Base-by-base conservation (phyloP, 768 basidiomycete genomes). In the Termitomyces sp. region DNA sequence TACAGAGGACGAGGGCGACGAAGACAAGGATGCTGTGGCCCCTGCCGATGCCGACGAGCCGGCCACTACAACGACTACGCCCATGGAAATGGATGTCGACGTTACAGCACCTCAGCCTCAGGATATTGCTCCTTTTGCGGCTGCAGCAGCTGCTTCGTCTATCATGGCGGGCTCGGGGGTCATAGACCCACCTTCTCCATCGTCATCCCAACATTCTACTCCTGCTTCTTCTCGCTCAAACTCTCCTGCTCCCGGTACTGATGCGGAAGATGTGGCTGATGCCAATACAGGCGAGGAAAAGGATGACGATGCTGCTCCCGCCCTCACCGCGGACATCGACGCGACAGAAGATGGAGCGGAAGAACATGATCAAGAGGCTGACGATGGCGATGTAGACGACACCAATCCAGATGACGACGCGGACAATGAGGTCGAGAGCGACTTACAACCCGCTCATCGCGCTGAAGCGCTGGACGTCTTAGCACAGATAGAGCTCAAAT, bases 401-500 rank as follows among this genome's bases (percentile, higher is more conserved):
- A 62, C 58, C 7, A 73, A 68, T 16, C 64, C 65, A 20, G 81
- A 80, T 40, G 70, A 74, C 38, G 80, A 83, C 47, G 67, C 68
- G 2, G 77, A 78, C 54, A 65, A 73, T 56, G 81, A 82, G 57
- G 68, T 78, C 8, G 87, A 88, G 55, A 76, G 79, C 11, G 92
- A 94, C 60, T 72, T 91, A 54, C 89, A 91, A 59, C 88, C 88
- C 46, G 88, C 87, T 0, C 89, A 92, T 68, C 80, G 92, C 22
- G 87, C 86, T 3, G 94, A 96, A 65, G 94, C 94, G 0, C 79
- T 98, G 57, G 93, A 94, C 58, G 87, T 88, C 0, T 75, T 98
- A 7, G 88, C 95, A 3, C 81, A 78, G 46, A 95, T 99, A 63
- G 96, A 99, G 67, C 84, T 98, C 72, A 92, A 91, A 66, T 97